Base-by-base conservation (phyloP, 140 eudicot genomes). In the Cichorium intybus region DNA sequence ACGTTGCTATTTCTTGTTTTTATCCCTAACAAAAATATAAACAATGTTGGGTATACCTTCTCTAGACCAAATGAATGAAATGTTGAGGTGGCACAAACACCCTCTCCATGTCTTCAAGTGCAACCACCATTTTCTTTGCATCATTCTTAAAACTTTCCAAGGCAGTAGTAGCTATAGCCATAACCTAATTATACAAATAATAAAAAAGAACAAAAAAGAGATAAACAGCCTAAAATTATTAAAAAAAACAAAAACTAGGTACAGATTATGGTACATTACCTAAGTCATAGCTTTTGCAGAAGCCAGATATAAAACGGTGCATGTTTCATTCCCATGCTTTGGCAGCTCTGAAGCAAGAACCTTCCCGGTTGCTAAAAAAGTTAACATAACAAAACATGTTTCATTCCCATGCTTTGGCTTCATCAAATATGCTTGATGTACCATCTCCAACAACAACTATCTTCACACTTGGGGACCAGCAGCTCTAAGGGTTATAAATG, bases 321-420 rank as follows among this genome's bases (percentile, higher is more conserved):
- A 79, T 50, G 54, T 85, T 74, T 51, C 70, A 68, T 62, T 65
- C 48, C 74, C 85, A 47, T 68, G n/a, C 56, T 79, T 75, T 29
- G 97, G 97, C 51, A 91, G 91, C 77, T 91, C 96, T 28, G 81
- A 84, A 48, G 97, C 96, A 69, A 91, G 78, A 75, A 77, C 79
- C 87, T 81, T 91, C 26, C 90, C 97, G 21, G 91, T 91, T 12
- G 97, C 97, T 91, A 80, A 70, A 77, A 48, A 60, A 61, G 54
- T 48, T 33, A 17, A 33, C 14, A 49, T 18, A 33, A 28, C 49
- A n/a, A 56, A 56, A 56, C 61, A 56, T 56, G 23, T 6, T 24
- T 54, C 37, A 26, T 55, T 69, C 78, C 27, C 65, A 53, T 2
- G 82, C 71, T 7, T n/a, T 16, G 50, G 73, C 73, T 22, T 74